Evolutionary conservation across 257 asterid genomes (phyloP).

Genomic region (Vinca minor): DNA sequence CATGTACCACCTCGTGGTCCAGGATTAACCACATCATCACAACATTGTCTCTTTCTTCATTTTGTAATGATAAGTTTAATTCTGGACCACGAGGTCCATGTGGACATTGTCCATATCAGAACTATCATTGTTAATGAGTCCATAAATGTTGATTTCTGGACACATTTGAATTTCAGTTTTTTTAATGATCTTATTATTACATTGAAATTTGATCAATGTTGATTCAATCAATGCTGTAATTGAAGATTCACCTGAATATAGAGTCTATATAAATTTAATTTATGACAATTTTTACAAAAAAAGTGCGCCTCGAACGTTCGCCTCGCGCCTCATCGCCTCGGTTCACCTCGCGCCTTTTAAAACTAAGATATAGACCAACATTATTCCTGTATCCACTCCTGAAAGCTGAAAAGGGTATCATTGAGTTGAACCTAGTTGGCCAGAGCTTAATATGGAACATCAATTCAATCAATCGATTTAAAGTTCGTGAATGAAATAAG

Average conservation of each 20-base stretch:
- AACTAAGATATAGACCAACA: no score
- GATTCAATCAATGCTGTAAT: background rate
- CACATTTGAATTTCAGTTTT: background rate
- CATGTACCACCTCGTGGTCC: no score
- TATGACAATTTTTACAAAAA: no score
- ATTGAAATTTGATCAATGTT: background rate
- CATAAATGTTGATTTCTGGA: background rate
- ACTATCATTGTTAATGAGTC: background rate
- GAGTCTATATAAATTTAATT: no score
- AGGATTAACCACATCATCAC: no score
- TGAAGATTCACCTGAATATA: background rate
- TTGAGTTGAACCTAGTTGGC: background rate
- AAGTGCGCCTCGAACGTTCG: no score
- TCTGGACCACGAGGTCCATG: no score
- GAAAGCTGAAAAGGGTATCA: background rate
- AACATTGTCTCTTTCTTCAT: no score
- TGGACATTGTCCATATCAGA: no score
- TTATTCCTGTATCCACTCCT: background rate
- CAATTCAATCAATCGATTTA: background rate
- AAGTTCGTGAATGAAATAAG: background rate
- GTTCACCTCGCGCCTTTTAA: no score
- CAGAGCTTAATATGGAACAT: background rate
- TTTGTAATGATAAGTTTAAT: no score
- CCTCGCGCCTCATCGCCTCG: no score
- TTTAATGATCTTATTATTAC: background rate